These are phyloP conservation scores for Candida montana DNA, from an alignment of 805 yeast species.

Conservation along the genomic window DNA sequence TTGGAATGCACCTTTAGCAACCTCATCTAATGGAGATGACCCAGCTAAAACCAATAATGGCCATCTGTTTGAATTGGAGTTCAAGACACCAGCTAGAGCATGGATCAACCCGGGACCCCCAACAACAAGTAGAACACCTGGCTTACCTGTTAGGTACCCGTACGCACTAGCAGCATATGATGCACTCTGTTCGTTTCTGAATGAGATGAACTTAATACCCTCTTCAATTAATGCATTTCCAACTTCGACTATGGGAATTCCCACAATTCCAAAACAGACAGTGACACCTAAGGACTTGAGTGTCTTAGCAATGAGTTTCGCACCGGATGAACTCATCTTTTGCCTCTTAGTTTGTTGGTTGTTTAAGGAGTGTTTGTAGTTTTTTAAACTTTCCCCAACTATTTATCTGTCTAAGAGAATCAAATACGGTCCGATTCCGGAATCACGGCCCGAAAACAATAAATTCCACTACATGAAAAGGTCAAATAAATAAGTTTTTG, in stretches of 20 bases:
- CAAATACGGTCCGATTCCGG: no score
- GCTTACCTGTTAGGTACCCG: slow-evolving; percentile 58
- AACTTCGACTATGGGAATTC: slow-evolving; percentile 67
- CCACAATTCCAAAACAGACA: slow-evolving; percentile 65
- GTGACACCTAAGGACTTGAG: slow-evolving; percentile 46
- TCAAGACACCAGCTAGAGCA: slow-evolving; percentile 61
- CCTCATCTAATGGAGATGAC: slow-evolving; percentile 42
- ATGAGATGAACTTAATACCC: slow-evolving; percentile 54
- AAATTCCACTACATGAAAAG: no score
- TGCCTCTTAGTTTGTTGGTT: not conserved
- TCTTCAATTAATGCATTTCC: slow-evolving; percentile 53
- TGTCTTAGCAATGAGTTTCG: slow-evolving; percentile 43
- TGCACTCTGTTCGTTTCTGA: slow-evolving; percentile 71
- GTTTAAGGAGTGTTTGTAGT: not conserved
- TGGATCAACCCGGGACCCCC: slow-evolving; percentile 76
- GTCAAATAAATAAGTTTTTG: no score
- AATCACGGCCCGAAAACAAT: no score
- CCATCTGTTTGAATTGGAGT: slow-evolving; percentile 57
- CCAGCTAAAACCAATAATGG: slow-evolving; percentile 67
- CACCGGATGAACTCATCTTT: slow-evolving; percentile 28
- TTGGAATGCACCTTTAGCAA: slow-evolving; percentile 62
- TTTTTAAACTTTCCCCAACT: no score
- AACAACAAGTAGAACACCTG: slow-evolving; percentile 64
- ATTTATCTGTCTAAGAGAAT: no score
- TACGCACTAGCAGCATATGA: slow-evolving; percentile 71